Evolutionary conservation across 305 asterid species (phyloP), one percentile per base, ranked within the genome.

Genomic region (Rubia tinctorum): DNA sequence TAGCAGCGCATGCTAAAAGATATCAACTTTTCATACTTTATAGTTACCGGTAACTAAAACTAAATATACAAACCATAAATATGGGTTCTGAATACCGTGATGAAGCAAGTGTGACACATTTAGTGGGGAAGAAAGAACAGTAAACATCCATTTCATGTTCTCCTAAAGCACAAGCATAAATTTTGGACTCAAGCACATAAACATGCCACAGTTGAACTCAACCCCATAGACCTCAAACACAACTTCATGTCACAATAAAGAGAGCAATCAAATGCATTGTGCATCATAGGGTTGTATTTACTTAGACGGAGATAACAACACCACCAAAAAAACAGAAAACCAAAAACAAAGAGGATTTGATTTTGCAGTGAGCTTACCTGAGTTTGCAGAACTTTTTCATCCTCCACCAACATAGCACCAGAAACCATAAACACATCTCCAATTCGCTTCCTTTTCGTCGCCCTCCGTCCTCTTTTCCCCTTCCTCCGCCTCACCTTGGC

Each of bases 331-430:
- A 7, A 34, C 7, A n/a, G 22, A 30, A 14, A 30, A 13, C 14
- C 5, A 22, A 58, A 58, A 58, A 8, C 4, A 34, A 60, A 62
- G 67, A 51, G 13, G 68, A 66, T 71, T 23, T 12, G 30, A 61
- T 34, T 5, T 34, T 25, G 58, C 15, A 53, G 55, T 6, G 68
- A 44, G 6, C 73, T 27, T 83, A 90, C 98, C 99, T 92, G 99
- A 53, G 92, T 84, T 79, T 95, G 99, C 72, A 95, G 80, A 76
- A 95, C 90, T 10, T 87, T 89, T 86, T 92, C 93, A 44, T 84
- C 89, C 83, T 95, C 99, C 89, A 87, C 82, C 45, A 95, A 82
- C 96, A 92, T 90, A 73, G 87, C 82, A 75, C 88, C 95, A 81
- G 98, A 90, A 51, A 92, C 86, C 87, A 88, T 78, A 81, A 88